Evolutionary conservation across 495 filamentous ascomycete genomes (phyloP).

Genomic region (Neurospora sp.): DNA sequence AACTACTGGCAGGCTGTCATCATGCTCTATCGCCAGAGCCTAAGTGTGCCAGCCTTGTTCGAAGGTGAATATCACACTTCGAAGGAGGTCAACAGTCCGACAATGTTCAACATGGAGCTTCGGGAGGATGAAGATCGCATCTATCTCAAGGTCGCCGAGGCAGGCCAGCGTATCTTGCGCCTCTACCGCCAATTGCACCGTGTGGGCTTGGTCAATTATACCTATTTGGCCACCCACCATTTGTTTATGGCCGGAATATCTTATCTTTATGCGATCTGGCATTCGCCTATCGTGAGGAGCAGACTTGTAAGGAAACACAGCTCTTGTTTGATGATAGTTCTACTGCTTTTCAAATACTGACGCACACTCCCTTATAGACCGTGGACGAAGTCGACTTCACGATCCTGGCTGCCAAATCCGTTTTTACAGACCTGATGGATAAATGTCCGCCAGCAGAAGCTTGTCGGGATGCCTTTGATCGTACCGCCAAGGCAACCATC

Average conservation of each 20-base stretch:
- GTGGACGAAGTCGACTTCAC: slow-evolving; percentile 96
- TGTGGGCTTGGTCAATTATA: slow-evolving; percentile 85
- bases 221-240: slow-evolving; percentile 93
- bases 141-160: slow-evolving; percentile 88
- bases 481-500: slow-evolving; percentile 89
- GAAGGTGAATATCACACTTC: slow-evolving; percentile 67
- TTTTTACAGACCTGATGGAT: slow-evolving; percentile 33
- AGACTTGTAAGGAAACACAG: slow-evolving; percentile 53
- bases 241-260: slow-evolving; percentile 97
- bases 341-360: slow-evolving; percentile 3
- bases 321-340: neutral
- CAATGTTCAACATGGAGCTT: slow-evolving; percentile 38
- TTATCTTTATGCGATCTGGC: slow-evolving; percentile 96
- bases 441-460: slow-evolving; percentile 40
- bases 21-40: slow-evolving; percentile 86
- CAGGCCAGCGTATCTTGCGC: slow-evolving; percentile 82
- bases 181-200: slow-evolving; percentile 86
- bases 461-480: slow-evolving; percentile 91
- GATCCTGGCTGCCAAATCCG: slow-evolving; percentile 77
- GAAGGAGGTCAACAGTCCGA: slow-evolving; percentile 42
- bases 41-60: slow-evolving; percentile 76
- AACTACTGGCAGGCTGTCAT: slow-evolving; percentile 99
- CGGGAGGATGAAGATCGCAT: slow-evolving; percentile 84
- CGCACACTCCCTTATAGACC: slow-evolving; percentile 42
- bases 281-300: slow-evolving; percentile 78